Conservation (phyloP, 2,329 filamentous ascomycete genomes). For the Trichoderma gracile region DNA sequence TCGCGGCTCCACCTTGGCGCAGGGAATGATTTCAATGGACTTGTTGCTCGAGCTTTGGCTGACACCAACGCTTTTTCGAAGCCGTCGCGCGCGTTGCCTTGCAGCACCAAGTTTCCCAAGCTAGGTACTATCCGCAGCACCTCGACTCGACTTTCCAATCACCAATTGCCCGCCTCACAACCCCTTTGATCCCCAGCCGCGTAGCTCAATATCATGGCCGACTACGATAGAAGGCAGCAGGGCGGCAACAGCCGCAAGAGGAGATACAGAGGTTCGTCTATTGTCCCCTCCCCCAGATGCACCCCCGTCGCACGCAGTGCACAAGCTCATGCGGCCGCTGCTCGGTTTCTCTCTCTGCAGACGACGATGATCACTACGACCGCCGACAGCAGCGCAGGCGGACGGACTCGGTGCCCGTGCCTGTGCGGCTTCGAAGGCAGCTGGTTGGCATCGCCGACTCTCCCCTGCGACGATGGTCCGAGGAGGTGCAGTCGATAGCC, state of each 20-base stretch:
- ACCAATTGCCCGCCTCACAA: slow-evolving; percentile 10
- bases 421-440: slow-evolving; percentile 73
- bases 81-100: slow-evolving; percentile 27
- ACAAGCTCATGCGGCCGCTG: slow-evolving; percentile 8
- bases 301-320: slow-evolving; percentile 7
- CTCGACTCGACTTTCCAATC: neutral
- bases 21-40: slow-evolving; percentile 4
- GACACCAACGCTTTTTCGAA: neutral
- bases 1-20: slow-evolving; percentile 11
- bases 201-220: slow-evolving; percentile 47
- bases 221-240: slow-evolving; percentile 57
- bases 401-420: slow-evolving; percentile 68
- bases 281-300: neutral
- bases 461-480: slow-evolving; percentile 73
- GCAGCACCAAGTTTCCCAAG: slow-evolving; percentile 25
- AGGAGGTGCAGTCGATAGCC: slow-evolving; percentile 74
- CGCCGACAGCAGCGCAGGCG: slow-evolving; percentile 71
- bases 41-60: neutral
- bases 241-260: slow-evolving; percentile 68
- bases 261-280: slow-evolving; percentile 69
- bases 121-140: slow-evolving; percentile 8
- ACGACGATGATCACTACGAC: slow-evolving; percentile 77
- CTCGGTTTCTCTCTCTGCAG: slow-evolving; percentile 30
- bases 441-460: slow-evolving; percentile 80
- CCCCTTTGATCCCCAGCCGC: neutral